Evolutionary conservation across 2,329 filamentous ascomycete genomes (phyloP).

Genomic region (Ascosphaera apis): DNA sequence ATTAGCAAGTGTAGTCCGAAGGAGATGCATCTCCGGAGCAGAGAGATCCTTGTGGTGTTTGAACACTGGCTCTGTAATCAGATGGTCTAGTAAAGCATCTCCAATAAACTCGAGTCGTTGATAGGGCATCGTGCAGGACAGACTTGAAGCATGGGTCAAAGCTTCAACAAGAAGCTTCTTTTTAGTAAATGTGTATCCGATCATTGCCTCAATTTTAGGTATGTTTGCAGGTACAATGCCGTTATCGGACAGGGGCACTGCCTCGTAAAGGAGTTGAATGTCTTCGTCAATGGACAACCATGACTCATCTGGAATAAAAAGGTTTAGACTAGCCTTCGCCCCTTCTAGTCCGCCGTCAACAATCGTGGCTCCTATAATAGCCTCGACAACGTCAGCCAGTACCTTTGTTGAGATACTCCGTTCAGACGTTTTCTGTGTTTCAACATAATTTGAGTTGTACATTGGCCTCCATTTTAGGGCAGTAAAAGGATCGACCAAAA

Average conservation of each 20-base stretch:
- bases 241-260: constrained; percentile 17
- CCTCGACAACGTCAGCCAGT: constrained; percentile 70
- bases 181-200: constrained; percentile 50
- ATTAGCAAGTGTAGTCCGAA: constrained; percentile 59
- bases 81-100: constrained; percentile 59
- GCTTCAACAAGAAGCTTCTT: constrained; percentile 51
- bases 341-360: constrained; percentile 42
- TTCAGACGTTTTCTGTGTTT: constrained; percentile 8
- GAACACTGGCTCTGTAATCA: constrained; percentile 45
- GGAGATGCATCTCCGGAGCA: constrained; percentile 45
- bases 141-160: constrained; percentile 50
- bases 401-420: constrained; percentile 46
- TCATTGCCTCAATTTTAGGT: constrained; percentile 33
- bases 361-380: constrained; percentile 56
- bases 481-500: constrained; percentile 45
- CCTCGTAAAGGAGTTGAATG: constrained; percentile 22
- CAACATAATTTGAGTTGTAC: constrained; percentile 26
- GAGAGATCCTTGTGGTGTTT: constrained; percentile 21
- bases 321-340: constrained; percentile 38
- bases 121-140: constrained; percentile 29
- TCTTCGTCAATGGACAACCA: constrained; percentile 28
- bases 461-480: constrained; percentile 48
- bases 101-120: constrained; percentile 76
- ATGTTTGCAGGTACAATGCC: constrained; percentile 17
- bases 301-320: constrained; percentile 38